Percentiles rank a stretch among this genome's conserved stretches.
Conservation (phyloP, 257 asterid genomes). For the Coffea canephora region DNA sequence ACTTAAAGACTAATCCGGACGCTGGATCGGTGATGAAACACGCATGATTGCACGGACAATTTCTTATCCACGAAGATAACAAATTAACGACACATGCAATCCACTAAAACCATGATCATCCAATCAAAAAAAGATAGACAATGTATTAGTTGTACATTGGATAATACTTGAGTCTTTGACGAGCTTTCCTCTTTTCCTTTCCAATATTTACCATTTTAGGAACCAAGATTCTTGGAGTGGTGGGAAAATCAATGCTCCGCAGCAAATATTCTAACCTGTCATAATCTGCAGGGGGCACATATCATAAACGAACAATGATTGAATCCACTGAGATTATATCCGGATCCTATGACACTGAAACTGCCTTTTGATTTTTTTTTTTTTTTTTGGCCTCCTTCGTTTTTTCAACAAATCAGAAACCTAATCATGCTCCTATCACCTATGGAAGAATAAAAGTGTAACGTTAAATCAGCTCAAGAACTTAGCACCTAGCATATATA, state of each 20-base stretch:
- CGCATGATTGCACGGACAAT: constrained; percentile 19
- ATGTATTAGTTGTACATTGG: background rate
- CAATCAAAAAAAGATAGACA: constrained; percentile 25
- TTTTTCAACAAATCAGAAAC: constrained; percentile 17
- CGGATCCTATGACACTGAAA: constrained; percentile 49
- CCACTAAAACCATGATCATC: constrained; percentile 31
- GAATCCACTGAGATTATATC: constrained; percentile 50
- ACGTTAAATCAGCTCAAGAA: background rate
- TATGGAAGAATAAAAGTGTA: background rate
- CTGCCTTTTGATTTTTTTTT: constrained; percentile 5
- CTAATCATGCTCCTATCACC: background rate
- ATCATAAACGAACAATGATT: constrained; percentile 45
- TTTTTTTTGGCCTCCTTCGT: constrained; percentile 9
- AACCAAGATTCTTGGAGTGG: constrained; percentile 38
- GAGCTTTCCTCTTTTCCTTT: constrained; percentile 6
- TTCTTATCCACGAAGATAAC: constrained; percentile 42
- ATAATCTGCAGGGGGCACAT: constrained; percentile 27
- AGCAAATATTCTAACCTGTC: constrained; percentile 54
- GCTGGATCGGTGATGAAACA: background rate
- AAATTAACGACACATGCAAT: constrained; percentile 35
- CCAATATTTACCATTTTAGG: constrained; percentile 22
- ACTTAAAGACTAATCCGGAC: background rate
- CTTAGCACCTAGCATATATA: background rate
- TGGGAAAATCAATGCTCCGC: constrained; percentile 49
- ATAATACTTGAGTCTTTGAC: constrained; percentile 10